Base-by-base conservation (phyloP, 345 rosid species). In the Salix dunnii region DNA sequence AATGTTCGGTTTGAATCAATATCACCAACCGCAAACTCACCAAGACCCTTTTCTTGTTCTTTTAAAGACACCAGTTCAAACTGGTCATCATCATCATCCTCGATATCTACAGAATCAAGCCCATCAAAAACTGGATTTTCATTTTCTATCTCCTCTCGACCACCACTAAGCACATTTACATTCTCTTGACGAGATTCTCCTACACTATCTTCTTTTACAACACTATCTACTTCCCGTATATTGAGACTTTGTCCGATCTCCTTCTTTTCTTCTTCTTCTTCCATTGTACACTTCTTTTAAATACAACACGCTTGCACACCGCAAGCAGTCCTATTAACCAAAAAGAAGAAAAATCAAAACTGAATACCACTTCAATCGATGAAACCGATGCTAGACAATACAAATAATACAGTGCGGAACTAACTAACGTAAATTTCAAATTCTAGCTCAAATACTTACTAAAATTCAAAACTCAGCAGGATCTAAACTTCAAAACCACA, bases 21-120 rank as follows among this genome's bases (percentile, higher is more conserved):
- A 20, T 53, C 68, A 8, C 76, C 82, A 75, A 65, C 80, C 6
- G 67, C 85, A 74, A 74, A 70, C 70, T 81, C 89, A 66, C 73
- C 76, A 40, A 62, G 77, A 76, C 76, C 72, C 81, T 80, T 87
- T 13, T 85, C 89, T 80, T 92, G 97, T 83, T 90, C 94, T 82
- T 82, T 87, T 67, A 90, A 85, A 77, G 92, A 91, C 28, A 96
- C 95, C 72, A 85, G 96, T 82, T 94, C 99, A 84, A 96, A 93
- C 76, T 90, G 90, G 27, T 80, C 92, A 70, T 91, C 97, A 20
- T 88, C 91, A 67, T 71, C 86, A 51, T 46, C 49, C 1, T 73
- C 82, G 61, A 82, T 69, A 76, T 77, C 73, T 49, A 70, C 74
- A 75, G 88, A 80, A 80, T 63, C 78, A 36, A 40, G 76, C 74